Conservation (phyloP, 23 red algal genomes). For the Gracilaria domingensis region DNA sequence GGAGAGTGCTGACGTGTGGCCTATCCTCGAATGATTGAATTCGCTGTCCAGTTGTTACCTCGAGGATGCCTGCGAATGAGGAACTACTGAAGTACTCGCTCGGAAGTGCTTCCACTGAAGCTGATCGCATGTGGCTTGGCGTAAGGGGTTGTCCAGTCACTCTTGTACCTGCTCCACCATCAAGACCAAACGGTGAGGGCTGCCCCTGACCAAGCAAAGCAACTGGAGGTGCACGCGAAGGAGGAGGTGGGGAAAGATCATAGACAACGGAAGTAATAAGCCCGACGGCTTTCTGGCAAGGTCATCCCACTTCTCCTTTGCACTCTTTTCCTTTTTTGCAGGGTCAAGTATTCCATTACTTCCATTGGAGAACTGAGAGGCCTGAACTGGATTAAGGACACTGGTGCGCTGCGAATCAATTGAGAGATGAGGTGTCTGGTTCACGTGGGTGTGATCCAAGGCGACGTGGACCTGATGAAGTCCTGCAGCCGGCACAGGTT, state of each 20-base stretch:
- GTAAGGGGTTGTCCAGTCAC: neutral
- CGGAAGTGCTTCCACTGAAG: conserved; percentile 17
- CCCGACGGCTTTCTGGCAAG: conserved; percentile 26
- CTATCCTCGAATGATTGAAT: neutral
- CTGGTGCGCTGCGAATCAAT: neutral
- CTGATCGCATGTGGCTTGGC: conserved; percentile 25
- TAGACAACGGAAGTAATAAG: conserved; percentile 27
- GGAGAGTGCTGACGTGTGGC: neutral
- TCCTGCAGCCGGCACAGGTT: neutral
- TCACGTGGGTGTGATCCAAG: neutral
- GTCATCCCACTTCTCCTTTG: neutral
- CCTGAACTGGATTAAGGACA: neutral
- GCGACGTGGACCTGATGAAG: neutral
- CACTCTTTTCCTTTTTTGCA: neutral
- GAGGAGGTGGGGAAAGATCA: conserved; percentile 38
- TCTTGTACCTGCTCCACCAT: conserved; percentile 5
- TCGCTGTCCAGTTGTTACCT: neutral
- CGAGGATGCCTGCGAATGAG: too few relatives aligned
- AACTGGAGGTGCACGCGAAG: conserved; percentile 4
- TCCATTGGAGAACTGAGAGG: neutral
- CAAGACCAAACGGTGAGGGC: neutral
- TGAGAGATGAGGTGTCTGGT: conserved; percentile 7
- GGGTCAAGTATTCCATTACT: neutral
- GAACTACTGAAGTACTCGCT: neutral
- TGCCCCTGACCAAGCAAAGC: neutral